Evolutionary conservation across 768 basidiomycete species (phyloP).

Genomic region (Suillus variegatus): DNA sequence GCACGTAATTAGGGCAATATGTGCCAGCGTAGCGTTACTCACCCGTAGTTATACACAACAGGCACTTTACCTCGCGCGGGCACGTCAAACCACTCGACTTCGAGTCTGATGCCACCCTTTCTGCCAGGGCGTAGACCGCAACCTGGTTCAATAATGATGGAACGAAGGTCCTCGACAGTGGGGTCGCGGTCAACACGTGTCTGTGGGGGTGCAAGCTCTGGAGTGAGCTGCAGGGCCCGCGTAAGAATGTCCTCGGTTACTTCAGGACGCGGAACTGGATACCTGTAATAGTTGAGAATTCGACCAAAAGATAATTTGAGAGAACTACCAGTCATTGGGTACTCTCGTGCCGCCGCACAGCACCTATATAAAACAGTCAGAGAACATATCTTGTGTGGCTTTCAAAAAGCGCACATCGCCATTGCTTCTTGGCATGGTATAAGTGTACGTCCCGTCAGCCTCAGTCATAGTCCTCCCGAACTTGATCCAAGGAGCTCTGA

Average conservation of each 20-base stretch:
- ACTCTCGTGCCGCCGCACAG: conserved; percentile 63
- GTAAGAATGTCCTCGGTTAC: conserved; percentile 61
- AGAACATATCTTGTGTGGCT: neutral
- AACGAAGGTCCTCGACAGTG: conserved; percentile 49
- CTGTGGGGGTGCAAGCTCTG: conserved; percentile 59
- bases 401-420: conserved; percentile 40
- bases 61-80: conserved; percentile 38
- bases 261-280: conserved; percentile 62
- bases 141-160: conserved; percentile 51
- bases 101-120: conserved; percentile 67
- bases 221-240: conserved; percentile 50
- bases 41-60: conserved; percentile 69
- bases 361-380: conserved; percentile 32
- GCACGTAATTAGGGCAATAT: neutral
- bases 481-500: conserved; percentile 51
- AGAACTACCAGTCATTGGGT: conserved; percentile 58
- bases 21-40: conserved; percentile 20
- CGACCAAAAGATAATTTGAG: neutral
- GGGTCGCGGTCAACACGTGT: conserved; percentile 46
- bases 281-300: conserved; percentile 39
- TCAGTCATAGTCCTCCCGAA: conserved; percentile 35
- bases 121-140: conserved; percentile 69
- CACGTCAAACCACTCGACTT: conserved; percentile 42
- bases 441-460: conserved; percentile 32
- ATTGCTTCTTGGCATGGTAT: conserved; percentile 37